phyloP scores from a whole-genome alignment of 805 yeast species.

The Wickerhamomyces strasburgensis region DNA sequence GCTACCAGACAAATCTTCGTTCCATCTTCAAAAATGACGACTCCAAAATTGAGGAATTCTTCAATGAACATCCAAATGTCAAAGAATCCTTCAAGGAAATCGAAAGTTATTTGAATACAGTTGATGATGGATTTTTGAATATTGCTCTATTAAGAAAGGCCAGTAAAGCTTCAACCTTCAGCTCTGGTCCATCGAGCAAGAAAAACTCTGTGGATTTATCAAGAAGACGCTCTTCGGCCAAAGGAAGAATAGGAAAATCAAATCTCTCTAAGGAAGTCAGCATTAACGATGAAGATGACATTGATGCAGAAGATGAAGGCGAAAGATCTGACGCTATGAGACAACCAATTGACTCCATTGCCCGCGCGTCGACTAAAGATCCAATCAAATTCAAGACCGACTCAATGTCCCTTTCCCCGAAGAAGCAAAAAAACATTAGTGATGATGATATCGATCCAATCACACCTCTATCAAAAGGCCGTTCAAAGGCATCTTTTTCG shows the following conservation, averaged over 20 bases:
- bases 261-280: conserved; percentile 19
- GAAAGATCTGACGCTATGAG: conserved; percentile 5
- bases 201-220: conserved; percentile 10
- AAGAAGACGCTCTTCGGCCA: conserved; percentile 9
- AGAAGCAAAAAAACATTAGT: conserved; percentile 3
- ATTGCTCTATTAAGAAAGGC: conserved; percentile 46
- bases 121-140: conserved; percentile 65
- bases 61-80: conserved; percentile 25
- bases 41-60: conserved; percentile 18
- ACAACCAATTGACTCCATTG: conserved; percentile 4
- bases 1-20: conserved; percentile 22
- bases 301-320: conserved; percentile 13
- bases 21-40: conserved; percentile 23
- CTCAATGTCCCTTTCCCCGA: conserved; percentile 12
- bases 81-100: conserved; percentile 39
- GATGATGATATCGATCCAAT: conserved; percentile 22
- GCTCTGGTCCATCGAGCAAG: conserved; percentile 1
- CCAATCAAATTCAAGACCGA: conserved; percentile 18
- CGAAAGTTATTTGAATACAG: conserved; percentile 50
- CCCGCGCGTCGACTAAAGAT: conserved; percentile 1
- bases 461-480: conserved; percentile 10
- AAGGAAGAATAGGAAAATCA: conserved; percentile 19
- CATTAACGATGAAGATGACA: conserved; percentile 18
- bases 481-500: no score
- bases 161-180: conserved; percentile 25